A percentile compares a stretch with the other conserved stretches of the same genome.
These are phyloP conservation scores for Psidium friedrichsthalianum DNA, from an alignment of 345 rosid species.

Conservation along the genomic window DNA sequence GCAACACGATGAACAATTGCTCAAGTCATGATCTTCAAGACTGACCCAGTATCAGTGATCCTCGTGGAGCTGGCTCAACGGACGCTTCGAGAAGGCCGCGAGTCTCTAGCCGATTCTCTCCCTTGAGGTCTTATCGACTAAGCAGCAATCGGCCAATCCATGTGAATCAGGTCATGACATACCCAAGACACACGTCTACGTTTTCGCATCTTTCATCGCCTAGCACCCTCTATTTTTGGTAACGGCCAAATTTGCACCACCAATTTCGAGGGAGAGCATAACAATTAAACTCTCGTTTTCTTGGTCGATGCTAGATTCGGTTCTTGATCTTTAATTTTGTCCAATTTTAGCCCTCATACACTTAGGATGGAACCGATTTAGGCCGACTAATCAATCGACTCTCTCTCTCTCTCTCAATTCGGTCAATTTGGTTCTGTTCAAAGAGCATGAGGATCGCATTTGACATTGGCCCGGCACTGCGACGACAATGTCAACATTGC, in stretches of 20 bases:
- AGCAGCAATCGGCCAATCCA: neutral
- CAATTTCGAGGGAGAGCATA: neutral
- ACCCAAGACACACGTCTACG: neutral
- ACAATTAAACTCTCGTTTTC: neutral
- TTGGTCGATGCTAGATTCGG: neutral
- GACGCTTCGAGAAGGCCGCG: neutral
- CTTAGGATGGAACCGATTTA: neutral
- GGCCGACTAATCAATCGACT: neutral
- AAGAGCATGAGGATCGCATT: neutral
- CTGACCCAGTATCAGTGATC: neutral
- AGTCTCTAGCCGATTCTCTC: neutral
- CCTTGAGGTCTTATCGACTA: neutral
- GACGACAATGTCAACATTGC: rapidly evolving
- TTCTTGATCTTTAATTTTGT: neutral
- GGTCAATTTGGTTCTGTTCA: neutral
- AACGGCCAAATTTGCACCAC: neutral
- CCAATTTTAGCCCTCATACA: neutral
- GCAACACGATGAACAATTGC: no score
- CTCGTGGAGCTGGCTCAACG: neutral
- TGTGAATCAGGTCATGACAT: neutral
- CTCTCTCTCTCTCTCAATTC: neutral
- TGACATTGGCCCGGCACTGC: neutral
- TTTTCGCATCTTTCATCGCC: neutral
- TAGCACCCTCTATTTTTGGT: neutral
- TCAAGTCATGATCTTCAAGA: no score